Base-by-base conservation (phyloP, 2,329 filamentous ascomycete species). In the Emergomyces pasteurianus region DNA sequence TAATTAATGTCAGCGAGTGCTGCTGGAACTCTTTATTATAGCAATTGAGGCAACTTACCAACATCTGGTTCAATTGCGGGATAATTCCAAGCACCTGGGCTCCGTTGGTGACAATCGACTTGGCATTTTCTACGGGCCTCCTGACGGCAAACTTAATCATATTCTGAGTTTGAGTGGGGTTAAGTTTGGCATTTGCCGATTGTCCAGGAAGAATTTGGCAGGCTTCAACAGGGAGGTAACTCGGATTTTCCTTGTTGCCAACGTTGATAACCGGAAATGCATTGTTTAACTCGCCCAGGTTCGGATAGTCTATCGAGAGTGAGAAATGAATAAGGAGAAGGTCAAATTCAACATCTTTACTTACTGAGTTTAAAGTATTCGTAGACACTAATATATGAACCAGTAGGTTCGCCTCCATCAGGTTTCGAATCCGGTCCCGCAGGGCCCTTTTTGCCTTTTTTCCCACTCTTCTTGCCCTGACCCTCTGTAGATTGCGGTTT, bases 131-230 rank as follows among this genome's bases (percentile, higher is more conserved):
- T 1, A 79, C 79, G 0, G 89, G 89, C 0, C 75, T 75, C 3
- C 87, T 81, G 60, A 87, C 89, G 1, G 90, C 87, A 69, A 90
- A 89, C 0, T 75, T 74, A 53, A 92, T 84, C 89, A 94, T 92
- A 0, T 75, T 68, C 0, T 80, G 78, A 0, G 87, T 88, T 68
- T 92, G 87, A 0, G 78, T 72, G 0, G 80, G 76, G 0, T 71
- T 79, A 18, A 92, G 77, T 66, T 85, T 84, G 3, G 80, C 75
- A 46, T 81, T 83, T 26, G 85, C 79, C 0, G 81, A 72, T 68
- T 94, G 89, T 0, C 87, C 88, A 0, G 82, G 78, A 9, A 84
- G 69, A 2, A 94, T 80, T 3, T 76, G 72, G 63, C 88, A 85
- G 6, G 85, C 75, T 69, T 92, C 87, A 0, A 83, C 81, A 0